A percentile compares a stretch with the other conserved stretches of the same genome.
Evolutionary conservation across 2,329 filamentous ascomycete species (phyloP).

Genomic region (Ophiocordyceps camponoti-saundersi): DNA sequence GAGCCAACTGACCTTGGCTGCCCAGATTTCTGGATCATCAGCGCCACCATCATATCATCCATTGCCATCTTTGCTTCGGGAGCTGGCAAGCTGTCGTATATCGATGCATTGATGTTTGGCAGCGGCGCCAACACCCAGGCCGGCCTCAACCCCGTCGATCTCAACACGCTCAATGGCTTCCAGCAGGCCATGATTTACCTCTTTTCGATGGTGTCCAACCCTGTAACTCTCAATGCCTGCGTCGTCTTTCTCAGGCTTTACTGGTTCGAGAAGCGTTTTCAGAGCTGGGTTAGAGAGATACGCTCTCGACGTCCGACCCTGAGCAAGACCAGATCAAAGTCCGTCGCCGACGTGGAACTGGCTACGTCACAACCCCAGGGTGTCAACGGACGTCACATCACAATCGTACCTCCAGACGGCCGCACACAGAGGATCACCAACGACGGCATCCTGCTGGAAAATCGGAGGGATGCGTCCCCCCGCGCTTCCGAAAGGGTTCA

Average conservation of each 20-base stretch:
- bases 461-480: slow-evolving; percentile 15
- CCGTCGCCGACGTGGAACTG: slow-evolving; percentile 20
- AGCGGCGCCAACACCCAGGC: slow-evolving; percentile 79
- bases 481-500: slow-evolving; percentile 6
- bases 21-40: slow-evolving; percentile 64
- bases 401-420: slow-evolving; percentile 42
- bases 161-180: slow-evolving; percentile 51
- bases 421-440: slow-evolving; percentile 41
- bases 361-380: slow-evolving; percentile 34
- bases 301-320: slow-evolving; percentile 46
- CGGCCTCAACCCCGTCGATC: slow-evolving; percentile 66
- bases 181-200: slow-evolving; percentile 61
- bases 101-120: slow-evolving; percentile 82
- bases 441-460: slow-evolving; percentile 35
- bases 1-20: slow-evolving; percentile 5
- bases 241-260: slow-evolving; percentile 89
- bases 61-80: slow-evolving; percentile 52
- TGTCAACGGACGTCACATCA: slow-evolving; percentile 49
- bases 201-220: slow-evolving; percentile 57
- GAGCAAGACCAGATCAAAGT: slow-evolving; percentile 41
- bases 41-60: slow-evolving; percentile 55
- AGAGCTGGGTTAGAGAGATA: slow-evolving; percentile 62
- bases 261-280: slow-evolving; percentile 96
- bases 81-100: slow-evolving; percentile 49
- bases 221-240: slow-evolving; percentile 67